A percentile compares a stretch with the other conserved stretches of the same genome.
Evolutionary conservation across 441 rosid genomes (phyloP).

Genomic region (Pelargonium australe): DNA sequence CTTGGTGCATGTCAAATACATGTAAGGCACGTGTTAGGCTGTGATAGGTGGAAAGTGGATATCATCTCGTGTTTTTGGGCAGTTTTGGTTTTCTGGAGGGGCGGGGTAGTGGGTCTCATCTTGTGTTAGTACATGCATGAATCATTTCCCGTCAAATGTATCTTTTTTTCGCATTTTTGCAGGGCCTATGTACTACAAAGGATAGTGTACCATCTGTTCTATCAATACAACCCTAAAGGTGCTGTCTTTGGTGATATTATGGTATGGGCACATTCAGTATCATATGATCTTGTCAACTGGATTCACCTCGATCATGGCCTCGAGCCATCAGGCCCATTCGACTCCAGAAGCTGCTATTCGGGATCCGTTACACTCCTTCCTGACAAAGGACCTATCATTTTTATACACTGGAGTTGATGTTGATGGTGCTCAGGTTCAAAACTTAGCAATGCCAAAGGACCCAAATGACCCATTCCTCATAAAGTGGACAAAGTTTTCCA

Average conservation of each 20-base stretch:
- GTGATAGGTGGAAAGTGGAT: too few relatives aligned
- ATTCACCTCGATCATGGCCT: constrained; percentile 38
- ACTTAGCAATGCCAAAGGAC: constrained; percentile 42
- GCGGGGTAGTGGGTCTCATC: too few relatives aligned
- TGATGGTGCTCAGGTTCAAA: constrained; percentile 38
- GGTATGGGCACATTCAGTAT: constrained; percentile 52
- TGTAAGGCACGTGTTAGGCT: too few relatives aligned
- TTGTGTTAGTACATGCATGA: too few relatives aligned
- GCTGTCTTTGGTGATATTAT: constrained; percentile 40
- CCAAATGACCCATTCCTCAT: constrained; percentile 38
- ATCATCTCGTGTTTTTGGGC: too few relatives aligned
- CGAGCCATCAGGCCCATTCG: constrained; percentile 42
- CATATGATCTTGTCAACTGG: constrained; percentile 54
- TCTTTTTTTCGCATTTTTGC: background rate
- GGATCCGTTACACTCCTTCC: constrained; percentile 48
- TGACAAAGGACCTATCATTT: constrained; percentile 32
- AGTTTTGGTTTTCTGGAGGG: too few relatives aligned
- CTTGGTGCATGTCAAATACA: too few relatives aligned
- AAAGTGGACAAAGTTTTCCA: constrained; percentile 38
- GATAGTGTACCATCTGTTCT: constrained; percentile 50
- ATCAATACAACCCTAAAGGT: constrained; percentile 48
- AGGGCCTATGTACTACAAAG: constrained; percentile 48
- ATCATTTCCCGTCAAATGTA: too few relatives aligned
- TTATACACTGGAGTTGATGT: constrained; percentile 47
- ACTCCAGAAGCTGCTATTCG: constrained; percentile 48